Percentiles rank a stretch among this genome's conserved stretches.
These are phyloP conservation scores for Beauveria scarabaeidicola DNA, from an alignment of 2,329 filamentous ascomycete genomes.

Conservation along the genomic window DNA sequence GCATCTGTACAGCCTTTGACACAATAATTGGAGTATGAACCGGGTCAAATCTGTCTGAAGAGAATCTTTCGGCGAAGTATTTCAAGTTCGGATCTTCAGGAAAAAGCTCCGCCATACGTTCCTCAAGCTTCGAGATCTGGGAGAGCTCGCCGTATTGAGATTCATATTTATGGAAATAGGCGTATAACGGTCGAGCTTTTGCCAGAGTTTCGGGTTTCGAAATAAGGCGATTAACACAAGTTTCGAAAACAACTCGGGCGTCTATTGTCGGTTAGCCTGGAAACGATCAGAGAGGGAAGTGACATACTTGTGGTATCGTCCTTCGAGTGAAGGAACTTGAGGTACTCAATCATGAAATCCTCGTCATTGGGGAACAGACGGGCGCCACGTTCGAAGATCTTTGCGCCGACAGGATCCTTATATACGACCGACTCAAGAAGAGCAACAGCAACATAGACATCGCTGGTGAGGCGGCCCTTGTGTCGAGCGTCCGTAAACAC, in stretches of 20 bases:
- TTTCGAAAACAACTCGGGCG: conserved; percentile 92
- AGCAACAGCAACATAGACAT: conserved; percentile 90
- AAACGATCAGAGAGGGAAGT: not conserved
- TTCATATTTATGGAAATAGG: conserved; percentile 93
- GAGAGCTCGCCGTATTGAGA: conserved; percentile 87
- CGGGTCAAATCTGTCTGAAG: conserved; percentile 66
- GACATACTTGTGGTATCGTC: conserved; percentile 87
- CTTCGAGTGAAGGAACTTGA: conserved; percentile 87
- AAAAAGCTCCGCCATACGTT: conserved; percentile 88
- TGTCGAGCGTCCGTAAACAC: conserved; percentile 85
- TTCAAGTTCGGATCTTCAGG: conserved; percentile 72
- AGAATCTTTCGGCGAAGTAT: conserved; percentile 70
- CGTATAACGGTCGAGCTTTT: conserved; percentile 77
- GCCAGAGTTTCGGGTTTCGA: conserved; percentile 64
- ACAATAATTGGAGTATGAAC: conserved; percentile 74
- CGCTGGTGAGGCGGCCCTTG: conserved; percentile 80
- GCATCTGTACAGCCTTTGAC: conserved; percentile 70
- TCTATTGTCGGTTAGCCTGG: conserved; percentile 42
- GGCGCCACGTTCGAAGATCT: conserved; percentile 91
- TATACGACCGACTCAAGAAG: conserved; percentile 94
- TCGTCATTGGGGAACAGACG: conserved; percentile 93
- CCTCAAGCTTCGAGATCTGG: conserved; percentile 84
- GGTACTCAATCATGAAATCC: conserved; percentile 85
- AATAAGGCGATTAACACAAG: conserved; percentile 74
- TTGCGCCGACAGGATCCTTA: conserved; percentile 83